phyloP scores from a whole-genome alignment of 106 monocot genomes.

The Posidonia australis region DNA sequence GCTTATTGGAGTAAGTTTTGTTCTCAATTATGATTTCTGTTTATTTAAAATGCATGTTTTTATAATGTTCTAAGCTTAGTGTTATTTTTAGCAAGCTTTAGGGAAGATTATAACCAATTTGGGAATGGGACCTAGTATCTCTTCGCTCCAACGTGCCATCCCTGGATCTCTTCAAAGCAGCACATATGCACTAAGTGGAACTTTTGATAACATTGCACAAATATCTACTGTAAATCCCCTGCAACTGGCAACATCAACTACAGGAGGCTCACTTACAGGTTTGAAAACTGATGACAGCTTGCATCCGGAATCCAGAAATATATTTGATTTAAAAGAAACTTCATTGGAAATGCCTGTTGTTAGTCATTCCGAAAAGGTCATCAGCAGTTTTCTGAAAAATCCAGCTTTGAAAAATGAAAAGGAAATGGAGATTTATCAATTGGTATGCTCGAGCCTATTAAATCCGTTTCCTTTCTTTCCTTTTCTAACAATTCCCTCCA shows the following conservation, averaged over 20 bases:
- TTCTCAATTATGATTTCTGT: neutral
- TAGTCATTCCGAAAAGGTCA: slow-evolving; percentile 13
- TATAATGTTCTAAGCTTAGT: slow-evolving; percentile 1
- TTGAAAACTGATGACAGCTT: neutral
- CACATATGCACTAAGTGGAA: neutral
- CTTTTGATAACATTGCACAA: neutral
- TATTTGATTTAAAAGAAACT: slow-evolving; percentile 2
- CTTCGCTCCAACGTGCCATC: neutral
- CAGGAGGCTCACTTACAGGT: neutral
- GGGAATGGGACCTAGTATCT: neutral
- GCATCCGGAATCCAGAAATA: neutral
- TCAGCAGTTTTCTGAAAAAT: slow-evolving; percentile 10
- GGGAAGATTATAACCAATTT: neutral
- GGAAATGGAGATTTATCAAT: slow-evolving; percentile 1
- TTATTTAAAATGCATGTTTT: neutral
- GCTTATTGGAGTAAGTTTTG: neutral
- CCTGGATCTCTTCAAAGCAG: slow-evolving; percentile 6
- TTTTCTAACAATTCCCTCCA: too few relatives aligned
- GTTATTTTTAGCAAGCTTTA: slow-evolving; percentile 2
- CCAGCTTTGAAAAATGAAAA: slow-evolving; percentile 11
- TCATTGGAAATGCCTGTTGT: neutral
- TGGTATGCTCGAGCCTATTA: slow-evolving; percentile 4
- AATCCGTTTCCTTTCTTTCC: too few relatives aligned
- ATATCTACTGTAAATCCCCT: neutral
- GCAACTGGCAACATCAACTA: neutral